A percentile compares a stretch with the other conserved stretches of the same genome.
Evolutionary conservation across 768 basidiomycete genomes (phyloP).

Genomic region (Hypholoma fasciculare): DNA sequence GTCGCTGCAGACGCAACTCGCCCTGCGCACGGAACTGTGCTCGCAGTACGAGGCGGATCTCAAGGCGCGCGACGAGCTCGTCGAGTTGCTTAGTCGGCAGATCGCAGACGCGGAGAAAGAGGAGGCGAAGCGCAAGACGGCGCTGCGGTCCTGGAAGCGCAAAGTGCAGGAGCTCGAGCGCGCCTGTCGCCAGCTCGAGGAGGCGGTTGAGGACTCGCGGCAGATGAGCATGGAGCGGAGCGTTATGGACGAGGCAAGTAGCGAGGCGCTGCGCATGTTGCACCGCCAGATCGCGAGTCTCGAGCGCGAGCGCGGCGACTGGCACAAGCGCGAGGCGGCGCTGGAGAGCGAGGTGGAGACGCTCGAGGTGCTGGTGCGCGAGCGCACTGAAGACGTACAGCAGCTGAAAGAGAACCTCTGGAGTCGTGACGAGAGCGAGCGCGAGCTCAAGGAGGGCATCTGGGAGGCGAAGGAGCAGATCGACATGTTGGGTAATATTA

Average conservation of each 20-base stretch:
- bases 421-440: constrained; percentile 53
- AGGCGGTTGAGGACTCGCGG: constrained; percentile 84
- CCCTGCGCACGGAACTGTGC: constrained; percentile 73
- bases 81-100: constrained; percentile 57
- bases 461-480: constrained; percentile 60
- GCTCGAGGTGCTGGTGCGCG: constrained; percentile 48
- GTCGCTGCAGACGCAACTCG: constrained; percentile 73
- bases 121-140: constrained; percentile 54
- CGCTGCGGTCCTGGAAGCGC: constrained; percentile 69
- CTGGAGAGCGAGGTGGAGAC: constrained; percentile 47
- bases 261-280: constrained; percentile 76
- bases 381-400: constrained; percentile 42
- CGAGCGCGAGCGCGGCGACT: constrained; percentile 62
- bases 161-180: constrained; percentile 75
- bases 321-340: constrained; percentile 40
- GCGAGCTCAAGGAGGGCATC: constrained; percentile 53
- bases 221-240: constrained; percentile 81
- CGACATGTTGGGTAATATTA: constrained; percentile 53
- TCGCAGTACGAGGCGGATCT: constrained; percentile 79
- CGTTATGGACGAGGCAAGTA: constrained; percentile 81
- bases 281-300: constrained; percentile 79
- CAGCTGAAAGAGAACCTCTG: constrained; percentile 44
- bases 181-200: constrained; percentile 67
- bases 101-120: constrained; percentile 60
- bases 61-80: constrained; percentile 69